Base-by-base conservation (phyloP, 2,329 filamentous ascomycete species). In the Arthrobotrys pseudoclavata region DNA sequence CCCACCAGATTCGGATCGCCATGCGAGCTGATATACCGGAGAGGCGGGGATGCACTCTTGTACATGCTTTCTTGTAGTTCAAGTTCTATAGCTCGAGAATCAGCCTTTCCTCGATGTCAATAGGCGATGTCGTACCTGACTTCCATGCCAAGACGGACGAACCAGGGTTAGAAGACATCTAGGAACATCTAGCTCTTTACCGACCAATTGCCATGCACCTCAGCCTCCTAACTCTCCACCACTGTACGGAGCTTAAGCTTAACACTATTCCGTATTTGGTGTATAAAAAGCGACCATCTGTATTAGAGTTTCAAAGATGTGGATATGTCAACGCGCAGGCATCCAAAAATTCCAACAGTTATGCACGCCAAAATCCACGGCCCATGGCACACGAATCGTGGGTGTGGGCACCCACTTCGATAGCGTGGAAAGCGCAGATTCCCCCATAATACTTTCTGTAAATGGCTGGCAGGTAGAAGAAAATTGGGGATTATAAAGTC, bases 301-400 rank as follows among this genome's bases (percentile, higher is more conserved):
- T 3, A 37, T 20, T 55, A 20, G 15, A 57, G 31, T 57, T 37
- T 37, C 31, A 15, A 18, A 57, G 7, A 12, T 4, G 31, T 57
- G 29, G 52, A 37, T 40, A 15, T 42, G 34, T 60, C 55, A 60
- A 60, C 34, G 26, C 42, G 42, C 40, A 12, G 42, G 6, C n/a
- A n/a, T 45, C 34, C 34, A 42, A 60, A 60, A 60, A 42, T 60
- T 60, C 31, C 55, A 60, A 60, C 55, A 60, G 12, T 26, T 20
- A 60, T 60, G 55, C 55, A 60, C 1, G 34, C 52, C 52, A 22
- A 20, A 57, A 20, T 13, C 20, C 20, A 50, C 3, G 12, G 20
- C 20, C 12, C 47, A 50, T 34, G 9, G 31, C 12, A 20, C 34
- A 60, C 34, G 13, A 37, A n/a, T 3, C n/a, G 20, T 26, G 29